Percentiles rank a stretch among this genome's conserved stretches.
Evolutionary conservation across 768 basidiomycete genomes (phyloP).

Genomic region (Boletus coccyginus): DNA sequence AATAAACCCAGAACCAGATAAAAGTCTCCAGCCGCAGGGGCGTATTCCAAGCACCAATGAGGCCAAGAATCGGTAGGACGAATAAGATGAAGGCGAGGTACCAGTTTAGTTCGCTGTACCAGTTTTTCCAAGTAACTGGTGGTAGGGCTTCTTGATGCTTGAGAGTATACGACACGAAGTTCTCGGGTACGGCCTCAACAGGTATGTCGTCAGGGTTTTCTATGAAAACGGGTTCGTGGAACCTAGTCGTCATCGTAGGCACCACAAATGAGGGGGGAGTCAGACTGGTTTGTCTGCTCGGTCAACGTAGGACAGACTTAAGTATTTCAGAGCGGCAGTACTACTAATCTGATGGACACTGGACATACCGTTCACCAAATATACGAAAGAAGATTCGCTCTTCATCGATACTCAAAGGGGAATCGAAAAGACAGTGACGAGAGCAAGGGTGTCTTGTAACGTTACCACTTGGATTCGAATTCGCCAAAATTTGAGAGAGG

Average conservation of each 20-base stretch:
- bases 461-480: background rate
- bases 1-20: conserved; percentile 32
- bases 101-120: conserved; percentile 10
- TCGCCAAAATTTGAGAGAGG: too few species aligned
- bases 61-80: conserved; percentile 4
- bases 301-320: background rate
- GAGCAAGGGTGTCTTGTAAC: background rate
- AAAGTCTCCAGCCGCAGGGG: background rate
- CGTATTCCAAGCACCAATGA: conserved; percentile 2
- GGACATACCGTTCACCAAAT: background rate
- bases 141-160: conserved; percentile 5
- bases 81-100: conserved; percentile 1
- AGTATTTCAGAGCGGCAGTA: background rate
- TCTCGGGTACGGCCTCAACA: background rate
- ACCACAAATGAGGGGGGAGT: background rate
- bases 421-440: background rate
- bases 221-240: background rate
- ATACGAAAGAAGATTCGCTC: background rate
- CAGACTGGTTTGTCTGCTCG: background rate
- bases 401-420: background rate
- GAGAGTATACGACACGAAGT: conserved; percentile 13
- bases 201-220: conserved; percentile 8
- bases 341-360: background rate
- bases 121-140: conserved; percentile 11
- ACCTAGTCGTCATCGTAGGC: background rate